Evolutionary conservation across 129 eudicot genomes (phyloP).

Genomic region (Heracleum sosnowskyi): DNA sequence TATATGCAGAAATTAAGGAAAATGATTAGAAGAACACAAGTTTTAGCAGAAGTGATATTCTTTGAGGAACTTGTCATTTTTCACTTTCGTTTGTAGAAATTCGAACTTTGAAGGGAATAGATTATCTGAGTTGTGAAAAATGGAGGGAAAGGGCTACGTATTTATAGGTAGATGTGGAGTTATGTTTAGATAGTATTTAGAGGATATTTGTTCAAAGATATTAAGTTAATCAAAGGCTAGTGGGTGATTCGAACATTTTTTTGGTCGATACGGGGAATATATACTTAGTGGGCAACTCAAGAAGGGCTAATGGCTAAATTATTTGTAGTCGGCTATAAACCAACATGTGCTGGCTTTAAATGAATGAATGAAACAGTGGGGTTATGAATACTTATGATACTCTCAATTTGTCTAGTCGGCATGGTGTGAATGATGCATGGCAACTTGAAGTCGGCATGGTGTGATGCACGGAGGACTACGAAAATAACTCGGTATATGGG

Average conservation of each 20-base stretch:
- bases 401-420: neutral
- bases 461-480: too few species aligned
- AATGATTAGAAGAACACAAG: neutral
- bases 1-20: neutral
- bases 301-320: neutral
- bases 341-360: neutral
- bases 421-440: neutral
- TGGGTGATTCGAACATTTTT: neutral
- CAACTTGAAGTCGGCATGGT: neutral
- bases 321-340: neutral
- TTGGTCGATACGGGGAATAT: neutral
- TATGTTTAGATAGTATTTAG: neutral
- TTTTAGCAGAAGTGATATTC: neutral
- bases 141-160: slow-evolving; percentile 4
- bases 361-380: neutral
- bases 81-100: neutral
- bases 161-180: neutral
- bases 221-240: neutral
- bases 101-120: neutral
- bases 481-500: too few species aligned
- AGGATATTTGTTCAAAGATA: neutral
- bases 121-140: slow-evolving; percentile 1
- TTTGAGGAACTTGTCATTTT: neutral
- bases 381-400: neutral
- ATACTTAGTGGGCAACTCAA: neutral